Evolutionary conservation across 2,329 filamentous ascomycete genomes (phyloP), one percentile per base, ranked within the genome.

Genomic region (Ascomycota sp.): DNA sequence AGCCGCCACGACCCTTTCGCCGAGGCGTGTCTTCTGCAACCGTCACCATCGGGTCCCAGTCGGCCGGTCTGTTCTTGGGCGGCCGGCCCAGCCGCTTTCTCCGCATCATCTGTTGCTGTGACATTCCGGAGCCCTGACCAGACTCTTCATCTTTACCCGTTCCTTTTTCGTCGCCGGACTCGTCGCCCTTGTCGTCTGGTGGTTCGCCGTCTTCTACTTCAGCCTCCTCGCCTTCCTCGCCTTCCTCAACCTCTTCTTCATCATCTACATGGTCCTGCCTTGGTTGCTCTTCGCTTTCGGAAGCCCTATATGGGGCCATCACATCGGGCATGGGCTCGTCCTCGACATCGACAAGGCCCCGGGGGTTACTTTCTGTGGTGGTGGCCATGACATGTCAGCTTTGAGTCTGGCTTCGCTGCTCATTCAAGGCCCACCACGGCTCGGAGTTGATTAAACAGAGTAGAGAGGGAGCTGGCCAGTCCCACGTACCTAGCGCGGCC

Each of bases 1-100:
- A 82, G 39, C 80, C 76, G 31, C 72, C 72, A 13, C 76, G 71
- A 3, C 73, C 74, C 36, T 71, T 63, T 31, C 68, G 63, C 40
- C 72, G 64, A 31, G 72, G 75, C 4, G 72, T 64, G 39, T 68
- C 66, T 27, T 59, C 59, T 4, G 68, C 64, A 7, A 62, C 57
- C 34, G 68, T 66, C 34, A 71, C 59, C 43, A 68, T 65, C 30
- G 61, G 58, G 48, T 84, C 75, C 72, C 77, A 86, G 49, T 82
- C 80, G 4, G 80, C 71, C 0, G 78, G 79, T 33, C 72, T 68
- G 50, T 83, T 84, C 63, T 89, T 91, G 1, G 82, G 80, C 3
- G 82, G 82, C 9, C 83, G 71, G 13, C 83, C 83, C n/a, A 84
- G 65, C 34, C 82, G 73, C 53, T 79, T 79, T 47, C 76, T 70